Evolutionary conservation across 1,284 basidiomycete species (phyloP).

Genomic region (Ceratobasidium sp.): DNA sequence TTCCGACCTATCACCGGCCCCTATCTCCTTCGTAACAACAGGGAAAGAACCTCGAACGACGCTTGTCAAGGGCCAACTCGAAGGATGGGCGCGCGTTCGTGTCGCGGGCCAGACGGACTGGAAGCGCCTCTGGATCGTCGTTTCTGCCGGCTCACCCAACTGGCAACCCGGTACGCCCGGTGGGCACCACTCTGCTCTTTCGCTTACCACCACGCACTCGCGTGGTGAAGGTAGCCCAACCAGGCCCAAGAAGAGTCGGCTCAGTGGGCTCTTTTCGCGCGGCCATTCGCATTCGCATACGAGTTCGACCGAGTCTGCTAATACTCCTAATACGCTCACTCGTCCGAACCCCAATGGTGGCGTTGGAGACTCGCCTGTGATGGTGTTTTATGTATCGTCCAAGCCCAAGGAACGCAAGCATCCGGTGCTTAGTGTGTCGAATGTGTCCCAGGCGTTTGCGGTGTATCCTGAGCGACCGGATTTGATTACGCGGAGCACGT

Average conservation of each 20-base stretch:
- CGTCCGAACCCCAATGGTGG: slow-evolving; percentile 1
- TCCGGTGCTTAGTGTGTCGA: slow-evolving; percentile 69
- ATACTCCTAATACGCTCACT: slow-evolving; percentile 11
- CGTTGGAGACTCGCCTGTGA: slow-evolving; percentile 57
- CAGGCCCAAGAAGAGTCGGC: slow-evolving; percentile 41
- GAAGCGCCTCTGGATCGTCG: slow-evolving; percentile 92
- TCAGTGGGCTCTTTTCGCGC: slow-evolving; percentile 41
- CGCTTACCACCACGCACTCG: slow-evolving; percentile 25
- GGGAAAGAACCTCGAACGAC: slow-evolving; percentile 77
- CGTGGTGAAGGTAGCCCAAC: slow-evolving; percentile 1
- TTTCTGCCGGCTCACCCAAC: slow-evolving; percentile 59
- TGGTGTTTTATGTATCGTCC: slow-evolving; percentile 72
- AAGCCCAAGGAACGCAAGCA: slow-evolving; percentile 81
- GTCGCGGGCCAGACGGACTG: slow-evolving; percentile 96
- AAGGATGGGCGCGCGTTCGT: slow-evolving; percentile 94
- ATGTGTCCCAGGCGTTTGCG: slow-evolving; percentile 75
- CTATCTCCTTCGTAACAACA: slow-evolving; percentile 53
- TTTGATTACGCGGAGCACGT: slow-evolving; percentile 85
- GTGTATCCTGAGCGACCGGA: slow-evolving; percentile 97
- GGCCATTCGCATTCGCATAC: slow-evolving; percentile 10
- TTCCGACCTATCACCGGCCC: slow-evolving; percentile 17
- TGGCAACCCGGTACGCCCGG: slow-evolving; percentile 54
- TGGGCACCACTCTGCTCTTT: slow-evolving; percentile 51
- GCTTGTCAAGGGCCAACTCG: slow-evolving; percentile 81
- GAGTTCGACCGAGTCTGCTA: slow-evolving; percentile 19